Evolutionary conservation across 2,329 filamentous ascomycete genomes (phyloP), one percentile per base, ranked within the genome.

Genomic region (Penicillium sp.): DNA sequence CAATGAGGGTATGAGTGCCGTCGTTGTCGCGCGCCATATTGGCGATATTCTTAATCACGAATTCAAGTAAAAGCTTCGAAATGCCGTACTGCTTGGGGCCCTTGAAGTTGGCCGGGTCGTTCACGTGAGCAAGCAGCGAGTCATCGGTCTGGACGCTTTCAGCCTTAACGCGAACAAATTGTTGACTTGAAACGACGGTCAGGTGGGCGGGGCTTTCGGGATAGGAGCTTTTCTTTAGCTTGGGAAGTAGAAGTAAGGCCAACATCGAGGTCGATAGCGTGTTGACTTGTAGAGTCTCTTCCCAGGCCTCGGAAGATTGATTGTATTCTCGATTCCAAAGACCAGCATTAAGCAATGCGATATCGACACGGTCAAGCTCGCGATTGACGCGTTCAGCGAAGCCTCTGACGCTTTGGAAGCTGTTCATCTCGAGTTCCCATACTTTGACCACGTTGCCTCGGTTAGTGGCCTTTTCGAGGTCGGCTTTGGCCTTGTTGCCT

Each of bases 241-340:
- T 78, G 0, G 80, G 80, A 1, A 83, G 70, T 12, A 88, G 73
- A 2, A 85, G 67, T 3, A 86, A 61, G 0, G 76, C 82, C 7
- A 88, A 71, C 1, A 86, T 73, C 7, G 79, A 75, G 1, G 83
- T 87, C 2, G 83, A 84, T 2, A 87, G 71, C 1, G 80, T 76
- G 65, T 87, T 86, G 62, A 86, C 81, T 67, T 87, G 84, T 12
- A 87, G 61, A 2, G 77, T 81, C 53, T 78, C 73, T 57, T 84
- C 82, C 73, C 77, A 84, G 6, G 79, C 81, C 33, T 80, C 78
- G 2, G 69, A 49, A 0, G 75, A 75, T 1, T 65, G 56, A 3
- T 57, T 61, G 60, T 75, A 80, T 23, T 71, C 65, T 15, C 73
- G 67, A 46, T 75, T 73, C 60, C 75, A 75, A 6, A 78, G 51